Percentiles rank a stretch among this genome's conserved stretches.
phyloP scores from a whole-genome alignment of 257 asterid species.

The Solanum lycopersicoides region DNA sequence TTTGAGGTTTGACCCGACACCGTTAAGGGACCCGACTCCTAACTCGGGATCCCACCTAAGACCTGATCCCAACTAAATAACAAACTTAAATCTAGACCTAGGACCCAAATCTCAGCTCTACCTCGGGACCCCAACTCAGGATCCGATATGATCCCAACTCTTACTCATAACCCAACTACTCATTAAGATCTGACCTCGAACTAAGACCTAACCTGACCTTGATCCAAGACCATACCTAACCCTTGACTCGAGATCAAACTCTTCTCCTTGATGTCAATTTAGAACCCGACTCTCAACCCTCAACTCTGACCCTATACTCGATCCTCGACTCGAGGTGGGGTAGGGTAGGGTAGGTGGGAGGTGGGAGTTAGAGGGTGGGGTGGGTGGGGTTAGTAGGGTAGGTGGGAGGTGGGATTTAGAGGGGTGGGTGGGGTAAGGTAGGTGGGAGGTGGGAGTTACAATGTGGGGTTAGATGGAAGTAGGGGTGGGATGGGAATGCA shows the following conservation, averaged over 20 bases:
- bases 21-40: background rate
- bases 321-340: background rate
- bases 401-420: background rate
- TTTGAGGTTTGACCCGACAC: background rate
- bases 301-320: background rate
- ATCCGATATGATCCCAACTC: background rate
- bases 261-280: background rate
- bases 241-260: background rate
- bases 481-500: background rate
- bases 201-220: background rate
- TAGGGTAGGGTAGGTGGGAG: too few species aligned
- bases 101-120: too few species aligned
- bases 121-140: background rate
- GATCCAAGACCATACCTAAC: background rate
- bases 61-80: too few species aligned
- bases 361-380: background rate
- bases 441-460: background rate
- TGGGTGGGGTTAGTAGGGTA: too few species aligned
- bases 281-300: background rate
- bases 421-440: too few species aligned
- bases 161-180: background rate
- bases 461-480: background rate
- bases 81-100: background rate
- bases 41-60: background rate
- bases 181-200: background rate